Conservation (phyloP, 83 land plant species). For the Diphasiastrum complanatum region DNA sequence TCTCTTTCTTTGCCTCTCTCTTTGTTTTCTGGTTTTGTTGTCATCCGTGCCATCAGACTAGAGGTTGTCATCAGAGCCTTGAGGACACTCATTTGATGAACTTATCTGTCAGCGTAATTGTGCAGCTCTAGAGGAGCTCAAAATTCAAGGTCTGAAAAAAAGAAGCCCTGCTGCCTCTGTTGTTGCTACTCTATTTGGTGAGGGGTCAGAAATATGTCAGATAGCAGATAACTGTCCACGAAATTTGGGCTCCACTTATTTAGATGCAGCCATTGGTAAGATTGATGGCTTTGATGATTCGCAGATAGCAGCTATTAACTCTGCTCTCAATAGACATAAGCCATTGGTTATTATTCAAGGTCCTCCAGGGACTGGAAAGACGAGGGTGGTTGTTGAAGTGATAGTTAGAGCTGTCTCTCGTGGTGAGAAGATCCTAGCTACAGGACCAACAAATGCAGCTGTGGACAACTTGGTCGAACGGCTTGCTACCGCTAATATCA, state of each 20-base stretch:
- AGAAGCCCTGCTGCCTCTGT: slow-evolving; percentile 64
- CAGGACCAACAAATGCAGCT: slow-evolving; percentile 92
- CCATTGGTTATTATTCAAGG: slow-evolving; percentile 73
- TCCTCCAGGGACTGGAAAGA: slow-evolving; percentile 94
- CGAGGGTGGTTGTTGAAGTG: slow-evolving; percentile 59
- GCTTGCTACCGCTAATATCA: slow-evolving; percentile 44
- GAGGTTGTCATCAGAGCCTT: not conserved
- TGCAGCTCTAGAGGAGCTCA: slow-evolving; percentile 78
- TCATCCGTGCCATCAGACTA: not conserved
- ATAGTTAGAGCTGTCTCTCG: slow-evolving; percentile 51
- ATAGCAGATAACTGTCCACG: slow-evolving; percentile 37
- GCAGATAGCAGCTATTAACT: slow-evolving; percentile 49
- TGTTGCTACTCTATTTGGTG: slow-evolving; percentile 79
- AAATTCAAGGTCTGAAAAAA: slow-evolving; percentile 66
- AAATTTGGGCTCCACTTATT: slow-evolving; percentile 21
- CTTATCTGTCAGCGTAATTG: slow-evolving; percentile 61
- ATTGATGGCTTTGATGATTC: slow-evolving; percentile 47
- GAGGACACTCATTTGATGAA: not conserved
- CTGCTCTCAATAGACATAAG: slow-evolving; percentile 54
- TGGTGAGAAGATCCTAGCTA: slow-evolving; percentile 74
- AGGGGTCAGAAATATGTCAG: slow-evolving; percentile 52
- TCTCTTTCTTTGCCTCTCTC: slow-evolving; percentile 15
- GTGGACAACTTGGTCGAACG: slow-evolving; percentile 84
- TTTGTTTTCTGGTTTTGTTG: not conserved
- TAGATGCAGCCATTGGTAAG: slow-evolving; percentile 9